Evolutionary conservation across 208 protist species (phyloP).

Genomic region (Leishmania braziliensis): DNA sequence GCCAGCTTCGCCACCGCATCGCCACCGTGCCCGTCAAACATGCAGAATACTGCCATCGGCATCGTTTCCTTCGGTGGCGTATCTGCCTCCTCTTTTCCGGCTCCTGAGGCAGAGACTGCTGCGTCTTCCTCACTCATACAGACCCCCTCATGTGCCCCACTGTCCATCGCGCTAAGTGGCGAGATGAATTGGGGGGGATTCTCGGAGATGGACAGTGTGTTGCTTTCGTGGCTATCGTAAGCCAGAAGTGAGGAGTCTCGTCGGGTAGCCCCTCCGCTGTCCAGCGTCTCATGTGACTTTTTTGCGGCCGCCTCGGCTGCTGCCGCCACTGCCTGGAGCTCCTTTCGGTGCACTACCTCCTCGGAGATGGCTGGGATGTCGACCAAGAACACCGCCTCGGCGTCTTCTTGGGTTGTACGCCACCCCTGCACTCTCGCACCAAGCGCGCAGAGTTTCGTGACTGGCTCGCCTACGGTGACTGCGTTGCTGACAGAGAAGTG

Average conservation of each 20-base stretch:
- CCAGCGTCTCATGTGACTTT: not conserved
- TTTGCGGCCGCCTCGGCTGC: not conserved
- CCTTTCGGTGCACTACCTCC: slow-evolving; percentile 22
- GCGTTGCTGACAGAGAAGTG: slow-evolving; percentile 14
- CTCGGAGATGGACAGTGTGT: not conserved
- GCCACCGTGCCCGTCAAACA: slow-evolving; percentile 87
- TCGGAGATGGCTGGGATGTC: slow-evolving; percentile 49
- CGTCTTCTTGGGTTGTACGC: slow-evolving; percentile 82
- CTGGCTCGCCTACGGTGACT: slow-evolving; percentile 51
- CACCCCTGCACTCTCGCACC: slow-evolving; percentile 78
- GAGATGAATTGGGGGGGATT: not conserved
- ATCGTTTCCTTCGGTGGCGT: slow-evolving; percentile 33
- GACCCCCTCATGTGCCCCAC: not conserved
- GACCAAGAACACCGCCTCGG: slow-evolving; percentile 68
- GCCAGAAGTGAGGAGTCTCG: not conserved
- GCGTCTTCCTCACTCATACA: not conserved
- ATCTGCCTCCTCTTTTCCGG: not conserved
- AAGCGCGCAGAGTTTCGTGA: slow-evolving; percentile 47
- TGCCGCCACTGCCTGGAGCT: slow-evolving; percentile 8
- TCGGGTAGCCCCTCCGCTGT: not conserved
- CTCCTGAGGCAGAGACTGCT: not conserved
- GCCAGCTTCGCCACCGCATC: slow-evolving; percentile 76
- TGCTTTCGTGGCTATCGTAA: not conserved
- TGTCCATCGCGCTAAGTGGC: not conserved
- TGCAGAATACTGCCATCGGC: slow-evolving; percentile 76